Evolutionary conservation across 164 flowering plant species (phyloP), one percentile per base, ranked within the genome.

Genomic region (Taxillus chinensis): DNA sequence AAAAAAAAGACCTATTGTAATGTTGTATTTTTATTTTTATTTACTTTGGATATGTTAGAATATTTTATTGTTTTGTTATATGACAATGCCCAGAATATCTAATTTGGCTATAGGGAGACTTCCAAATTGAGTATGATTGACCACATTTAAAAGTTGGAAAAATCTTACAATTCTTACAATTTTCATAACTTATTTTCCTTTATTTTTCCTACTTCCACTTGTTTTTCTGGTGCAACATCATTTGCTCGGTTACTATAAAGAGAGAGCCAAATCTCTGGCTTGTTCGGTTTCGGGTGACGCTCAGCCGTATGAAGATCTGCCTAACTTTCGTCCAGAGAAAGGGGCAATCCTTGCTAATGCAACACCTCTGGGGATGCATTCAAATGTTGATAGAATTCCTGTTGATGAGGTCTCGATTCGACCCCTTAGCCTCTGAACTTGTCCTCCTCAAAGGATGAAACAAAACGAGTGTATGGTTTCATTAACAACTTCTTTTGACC

Each of bases 301-400:
- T 59, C 61, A 12, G 41, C 78, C 68, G 16, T 77, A 50, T 40
- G 74, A 68, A 54, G 74, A 78, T 8, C 1, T 85, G 11, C 52
- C 4, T 7, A 63, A 55, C 27, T 80, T 82, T 65, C 67, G 39
- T 17, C 87, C 87, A 8, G 81, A 75, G 58, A 69, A 74, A 50
- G 82, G 80, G 7, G 72, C 77, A 17, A 75, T 85, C 62, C 86
- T 83, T 68, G 90, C 86, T 60, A 83, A 85, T 68, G 80, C 87
- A 53, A 78, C 90, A 8, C 79, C 90, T 10, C 1, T 85, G 62
- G 90, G 87, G 57, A 85, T 85, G 90, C 76, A 77, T 64, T 87
- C 90, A 39, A 78, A 71, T 51, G 74, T 62, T 11, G 76, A 79
- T 48, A 62, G 78, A 55, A 79, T 74, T 55, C 86, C 87, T 17